Conservation (phyloP, 352 stramenopile species). For the Pythium guiyangense region DNA sequence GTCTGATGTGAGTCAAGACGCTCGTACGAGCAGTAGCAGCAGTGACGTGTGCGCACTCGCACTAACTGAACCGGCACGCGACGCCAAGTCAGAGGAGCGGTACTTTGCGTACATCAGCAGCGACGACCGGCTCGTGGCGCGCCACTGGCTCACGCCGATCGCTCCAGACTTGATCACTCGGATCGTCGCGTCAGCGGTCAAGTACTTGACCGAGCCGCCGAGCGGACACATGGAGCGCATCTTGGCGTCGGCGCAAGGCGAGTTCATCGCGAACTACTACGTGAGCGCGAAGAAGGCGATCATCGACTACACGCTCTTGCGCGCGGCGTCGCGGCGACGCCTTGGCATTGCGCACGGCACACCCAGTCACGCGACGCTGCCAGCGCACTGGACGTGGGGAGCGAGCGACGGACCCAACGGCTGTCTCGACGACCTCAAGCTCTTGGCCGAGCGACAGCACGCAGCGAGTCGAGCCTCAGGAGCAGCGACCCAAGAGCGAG, state of each 20-base stretch:
- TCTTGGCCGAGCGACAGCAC: slow-evolving; percentile 14
- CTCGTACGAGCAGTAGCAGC: not conserved
- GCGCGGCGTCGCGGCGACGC: slow-evolving; percentile 28
- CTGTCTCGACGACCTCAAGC: slow-evolving; percentile 47
- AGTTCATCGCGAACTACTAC: slow-evolving; percentile 61
- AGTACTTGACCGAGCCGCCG: slow-evolving; percentile 35
- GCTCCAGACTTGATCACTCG: slow-evolving; percentile 24
- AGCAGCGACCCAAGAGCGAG: not conserved
- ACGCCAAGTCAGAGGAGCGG: slow-evolving; percentile 28
- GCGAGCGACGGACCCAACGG: slow-evolving; percentile 43
- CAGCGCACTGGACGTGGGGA: slow-evolving; percentile 64
- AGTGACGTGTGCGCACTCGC: not conserved
- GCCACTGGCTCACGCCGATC: slow-evolving; percentile 33
- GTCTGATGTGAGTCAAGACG: too few species aligned
- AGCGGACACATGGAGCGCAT: slow-evolving; percentile 36
- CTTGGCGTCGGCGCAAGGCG: slow-evolving; percentile 28
- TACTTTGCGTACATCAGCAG: slow-evolving; percentile 59
- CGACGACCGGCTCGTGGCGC: slow-evolving; percentile 31
- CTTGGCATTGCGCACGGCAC: slow-evolving; percentile 47
- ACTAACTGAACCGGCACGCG: not conserved
- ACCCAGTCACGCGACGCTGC: slow-evolving; percentile 34
- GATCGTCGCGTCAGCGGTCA: slow-evolving; percentile 46
- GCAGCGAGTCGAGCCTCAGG: not conserved
- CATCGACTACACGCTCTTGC: slow-evolving; percentile 66
- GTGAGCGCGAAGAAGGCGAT: slow-evolving; percentile 70